These are phyloP conservation scores for Mortierella antarctica DNA, from an alignment of 192 early-diverging fungal genomes.

Conservation along the genomic window DNA sequence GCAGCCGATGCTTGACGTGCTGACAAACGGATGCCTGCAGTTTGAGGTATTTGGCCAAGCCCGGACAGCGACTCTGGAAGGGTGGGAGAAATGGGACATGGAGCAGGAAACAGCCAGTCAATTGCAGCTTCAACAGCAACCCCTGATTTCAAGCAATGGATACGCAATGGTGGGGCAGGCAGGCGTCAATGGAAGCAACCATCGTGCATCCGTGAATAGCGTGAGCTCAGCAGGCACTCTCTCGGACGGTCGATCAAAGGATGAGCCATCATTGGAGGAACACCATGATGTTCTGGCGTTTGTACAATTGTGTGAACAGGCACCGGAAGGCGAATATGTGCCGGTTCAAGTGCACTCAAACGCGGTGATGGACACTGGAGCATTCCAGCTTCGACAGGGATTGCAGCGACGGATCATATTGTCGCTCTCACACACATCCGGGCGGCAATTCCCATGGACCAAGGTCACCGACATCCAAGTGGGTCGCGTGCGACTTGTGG, in stretches of 20 bases:
- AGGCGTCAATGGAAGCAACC: not conserved
- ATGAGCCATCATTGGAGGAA: conserved; percentile 72
- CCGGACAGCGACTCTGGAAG: conserved; percentile 36
- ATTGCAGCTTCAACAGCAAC: conserved; percentile 5
- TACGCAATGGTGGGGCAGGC: not conserved
- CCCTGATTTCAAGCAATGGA: conserved; percentile 54
- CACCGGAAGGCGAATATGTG: conserved; percentile 68
- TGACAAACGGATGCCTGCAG: conserved; percentile 48
- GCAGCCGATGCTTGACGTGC: conserved; percentile 51
- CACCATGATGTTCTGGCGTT: conserved; percentile 75
- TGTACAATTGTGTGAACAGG: conserved; percentile 74
- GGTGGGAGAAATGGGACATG: conserved; percentile 66
- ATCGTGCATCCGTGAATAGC: conserved; percentile 31
- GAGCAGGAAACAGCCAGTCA: conserved; percentile 54
- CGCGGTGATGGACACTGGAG: conserved; percentile 57
- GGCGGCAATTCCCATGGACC: conserved; percentile 68
- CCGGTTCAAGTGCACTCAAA: conserved; percentile 65
- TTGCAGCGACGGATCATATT: conserved; percentile 76
- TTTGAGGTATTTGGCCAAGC: conserved; percentile 68
- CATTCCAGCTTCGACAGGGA: conserved; percentile 78
- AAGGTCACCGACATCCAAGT: conserved; percentile 55
- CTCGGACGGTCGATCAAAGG: conserved; percentile 61
- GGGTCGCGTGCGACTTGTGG: conserved; percentile 62
- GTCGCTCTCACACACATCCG: conserved; percentile 74
- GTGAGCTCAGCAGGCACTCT: conserved; percentile 46